Conservation (phyloP, 148 eudicot species). For the Camellia sinensis region DNA sequence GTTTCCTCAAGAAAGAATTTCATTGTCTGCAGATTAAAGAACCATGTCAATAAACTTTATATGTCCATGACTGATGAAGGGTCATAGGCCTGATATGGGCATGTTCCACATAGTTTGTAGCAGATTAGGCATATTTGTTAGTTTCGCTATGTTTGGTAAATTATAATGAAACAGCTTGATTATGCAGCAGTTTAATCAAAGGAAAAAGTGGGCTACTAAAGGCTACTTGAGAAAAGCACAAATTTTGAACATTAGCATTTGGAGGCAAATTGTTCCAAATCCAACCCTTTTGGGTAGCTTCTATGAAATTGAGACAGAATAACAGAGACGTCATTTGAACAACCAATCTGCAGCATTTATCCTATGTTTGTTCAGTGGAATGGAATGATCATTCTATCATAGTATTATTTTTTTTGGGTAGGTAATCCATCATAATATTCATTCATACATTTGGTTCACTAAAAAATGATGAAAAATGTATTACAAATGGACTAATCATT, state of each 20-base stretch:
- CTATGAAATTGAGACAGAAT: background rate
- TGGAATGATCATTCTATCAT: too few species aligned
- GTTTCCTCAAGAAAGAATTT: slow-evolving; percentile 78
- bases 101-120: background rate
- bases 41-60: slow-evolving; percentile 12
- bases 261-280: background rate
- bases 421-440: too few species aligned
- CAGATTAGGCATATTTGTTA: too few species aligned
- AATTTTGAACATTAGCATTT: background rate
- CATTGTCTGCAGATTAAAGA: slow-evolving; percentile 53
- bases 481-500: too few species aligned
- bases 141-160: background rate
- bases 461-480: too few species aligned
- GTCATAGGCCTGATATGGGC: background rate
- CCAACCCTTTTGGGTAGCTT: background rate
- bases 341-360: background rate
- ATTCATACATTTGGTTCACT: too few species aligned
- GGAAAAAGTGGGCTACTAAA: slow-evolving; percentile 1
- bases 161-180: background rate
- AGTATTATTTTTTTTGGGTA: too few species aligned
- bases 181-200: background rate
- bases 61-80: background rate
- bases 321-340: background rate
- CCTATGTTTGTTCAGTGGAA: too few species aligned
- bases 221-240: background rate